phyloP scores from a whole-genome alignment of 371 early-diverging fungal genomes.

The Saksenaea oblongispora region DNA sequence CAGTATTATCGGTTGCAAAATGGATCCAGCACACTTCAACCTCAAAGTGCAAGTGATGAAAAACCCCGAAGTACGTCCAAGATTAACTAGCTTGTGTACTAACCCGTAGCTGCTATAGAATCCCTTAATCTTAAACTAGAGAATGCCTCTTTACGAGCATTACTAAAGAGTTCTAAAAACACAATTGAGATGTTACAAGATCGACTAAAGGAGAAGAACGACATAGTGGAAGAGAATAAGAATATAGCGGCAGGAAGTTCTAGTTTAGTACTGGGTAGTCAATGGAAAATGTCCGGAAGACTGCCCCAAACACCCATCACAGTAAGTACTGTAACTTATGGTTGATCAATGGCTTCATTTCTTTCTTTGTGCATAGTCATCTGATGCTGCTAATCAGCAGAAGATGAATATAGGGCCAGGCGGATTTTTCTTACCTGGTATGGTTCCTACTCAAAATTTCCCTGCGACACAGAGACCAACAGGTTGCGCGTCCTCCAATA shows the following conservation, averaged over 20 bases:
- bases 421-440: constrained; percentile 17
- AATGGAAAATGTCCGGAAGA: constrained; percentile 38
- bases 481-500: no score
- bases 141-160: constrained; percentile 37
- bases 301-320: neutral
- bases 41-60: constrained; percentile 4
- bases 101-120: neutral
- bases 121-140: constrained; percentile 38
- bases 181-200: constrained; percentile 45
- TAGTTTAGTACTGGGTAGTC: constrained; percentile 32
- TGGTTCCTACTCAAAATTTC: neutral
- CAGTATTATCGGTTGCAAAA: constrained; percentile 11
- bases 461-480: neutral
- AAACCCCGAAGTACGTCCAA: constrained; percentile 10
- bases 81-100: neutral
- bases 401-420: constrained; percentile 14
- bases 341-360: neutral
- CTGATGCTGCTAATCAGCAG: neutral
- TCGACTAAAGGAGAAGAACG: constrained; percentile 26
- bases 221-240: constrained; percentile 6
- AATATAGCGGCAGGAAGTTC: constrained; percentile 1
- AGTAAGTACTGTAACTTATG: neutral
- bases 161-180: constrained; percentile 37
- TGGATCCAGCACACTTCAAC: neutral
- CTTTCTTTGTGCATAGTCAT: neutral